Conservation (phyloP, 2,329 filamentous ascomycete genomes). For the Cladosporium halotolerans region DNA sequence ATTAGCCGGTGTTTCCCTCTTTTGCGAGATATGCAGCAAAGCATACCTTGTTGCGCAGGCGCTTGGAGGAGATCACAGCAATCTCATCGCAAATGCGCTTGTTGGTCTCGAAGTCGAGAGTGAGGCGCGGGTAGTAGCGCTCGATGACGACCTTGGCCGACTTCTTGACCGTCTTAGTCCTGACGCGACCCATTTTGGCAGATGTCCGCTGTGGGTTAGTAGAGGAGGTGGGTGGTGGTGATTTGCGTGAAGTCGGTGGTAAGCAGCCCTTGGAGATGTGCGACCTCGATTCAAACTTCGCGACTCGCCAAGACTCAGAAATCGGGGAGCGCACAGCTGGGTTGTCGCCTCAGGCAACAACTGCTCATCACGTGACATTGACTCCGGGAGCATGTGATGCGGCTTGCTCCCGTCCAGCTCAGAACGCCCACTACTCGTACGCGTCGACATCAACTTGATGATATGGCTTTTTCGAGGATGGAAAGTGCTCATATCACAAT, state of each 20-base stretch:
- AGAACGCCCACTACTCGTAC: too few species aligned
- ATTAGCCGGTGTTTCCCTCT: neutral
- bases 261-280: neutral
- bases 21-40: neutral
- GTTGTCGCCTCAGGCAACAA: too few species aligned
- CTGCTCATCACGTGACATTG: too few species aligned
- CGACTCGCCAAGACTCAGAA: neutral
- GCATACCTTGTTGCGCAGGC: slow-evolving; percentile 94
- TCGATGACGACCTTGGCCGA: slow-evolving; percentile 99
- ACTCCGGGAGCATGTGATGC: too few species aligned
- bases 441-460: too few species aligned
- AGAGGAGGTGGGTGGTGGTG: slow-evolving; percentile 7
- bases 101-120: slow-evolving; percentile 99
- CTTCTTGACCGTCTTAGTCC: slow-evolving; percentile 65
- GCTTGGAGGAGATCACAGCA: slow-evolving; percentile 97
- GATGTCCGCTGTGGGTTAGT: slow-evolving; percentile 19
- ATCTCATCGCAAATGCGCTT: slow-evolving; percentile 99
- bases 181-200: slow-evolving; percentile 51
- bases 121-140: slow-evolving; percentile 90
- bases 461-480: too few species aligned
- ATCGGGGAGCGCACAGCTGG: neutral
- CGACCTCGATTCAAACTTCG: neutral
- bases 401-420: too few species aligned
- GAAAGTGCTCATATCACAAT: too few species aligned
- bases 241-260: slow-evolving; percentile 3